A percentile compares a stretch with the other conserved stretches of the same genome.
Conservation (phyloP, 495 filamentous ascomycete species). For the Hyaloscypha bicolor region DNA sequence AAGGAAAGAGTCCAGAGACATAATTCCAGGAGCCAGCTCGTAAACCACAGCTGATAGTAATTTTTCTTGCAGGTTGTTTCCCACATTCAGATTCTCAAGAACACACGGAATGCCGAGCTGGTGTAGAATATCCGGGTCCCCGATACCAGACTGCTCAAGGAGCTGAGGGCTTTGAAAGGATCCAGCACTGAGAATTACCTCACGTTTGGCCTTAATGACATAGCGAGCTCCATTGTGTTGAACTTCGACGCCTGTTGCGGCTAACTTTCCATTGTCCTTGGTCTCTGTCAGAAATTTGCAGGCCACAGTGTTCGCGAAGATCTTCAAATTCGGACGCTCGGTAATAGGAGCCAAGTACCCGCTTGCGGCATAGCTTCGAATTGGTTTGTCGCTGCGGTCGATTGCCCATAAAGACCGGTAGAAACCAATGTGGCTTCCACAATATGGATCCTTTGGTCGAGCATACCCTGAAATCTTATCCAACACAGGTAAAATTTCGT, state of each 20-base stretch:
- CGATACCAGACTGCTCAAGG: slow-evolving; percentile 31
- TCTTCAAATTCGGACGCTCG: neutral
- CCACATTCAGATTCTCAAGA: slow-evolving; percentile 60
- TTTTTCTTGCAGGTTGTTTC: slow-evolving; percentile 65
- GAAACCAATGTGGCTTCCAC: no score
- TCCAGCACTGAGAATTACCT: slow-evolving; percentile 29
- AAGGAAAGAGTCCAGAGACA: no score
- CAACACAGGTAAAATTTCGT: no score
- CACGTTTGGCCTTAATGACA: slow-evolving; percentile 1
- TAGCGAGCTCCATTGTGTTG: slow-evolving; percentile 21
- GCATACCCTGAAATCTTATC: no score
- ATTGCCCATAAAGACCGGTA: no score
- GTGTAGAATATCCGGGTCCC: slow-evolving; percentile 35
- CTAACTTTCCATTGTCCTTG: no score
- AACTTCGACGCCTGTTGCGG: slow-evolving; percentile 32
- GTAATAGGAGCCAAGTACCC: neutral
- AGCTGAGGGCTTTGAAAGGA: slow-evolving; percentile 18
- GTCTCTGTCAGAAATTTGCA: neutral
- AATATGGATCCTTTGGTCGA: neutral
- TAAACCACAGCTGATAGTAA: no score
- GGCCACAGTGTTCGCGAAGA: neutral
- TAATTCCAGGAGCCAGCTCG: no score
- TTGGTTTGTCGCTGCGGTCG: neutral
- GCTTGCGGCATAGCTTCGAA: neutral
- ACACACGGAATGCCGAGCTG: slow-evolving; percentile 52